phyloP scores from a whole-genome alignment of 108 stramenopile genomes.

The Pseudonitzschia pungens region DNA sequence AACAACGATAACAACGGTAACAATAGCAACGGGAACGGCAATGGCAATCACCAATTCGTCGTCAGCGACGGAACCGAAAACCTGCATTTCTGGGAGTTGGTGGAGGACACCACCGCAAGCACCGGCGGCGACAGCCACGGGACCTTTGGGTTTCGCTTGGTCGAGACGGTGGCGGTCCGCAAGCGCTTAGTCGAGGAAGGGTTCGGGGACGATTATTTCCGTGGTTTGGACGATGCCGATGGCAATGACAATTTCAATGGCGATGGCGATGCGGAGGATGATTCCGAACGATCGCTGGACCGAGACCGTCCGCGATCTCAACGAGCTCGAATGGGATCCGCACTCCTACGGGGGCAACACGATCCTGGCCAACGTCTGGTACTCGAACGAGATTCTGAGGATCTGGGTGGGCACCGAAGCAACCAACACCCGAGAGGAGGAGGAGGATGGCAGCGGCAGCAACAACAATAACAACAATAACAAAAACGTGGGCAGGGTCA shows the following conservation, averaged over 20 bases:
- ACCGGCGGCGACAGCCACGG: background rate
- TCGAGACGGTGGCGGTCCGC: background rate
- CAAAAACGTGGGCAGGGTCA: background rate
- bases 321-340: slow-evolving; percentile 14
- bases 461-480: background rate
- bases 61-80: slow-evolving; percentile 71
- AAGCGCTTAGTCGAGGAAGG: background rate
- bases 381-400: background rate
- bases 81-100: slow-evolving; percentile 77
- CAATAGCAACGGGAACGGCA: no score
- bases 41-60: slow-evolving; percentile 66
- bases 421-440: no score
- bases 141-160: background rate
- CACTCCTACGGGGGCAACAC: slow-evolving; percentile 15
- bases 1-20: no score
- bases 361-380: slow-evolving; percentile 9
- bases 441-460: background rate
- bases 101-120: background rate
- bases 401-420: background rate
- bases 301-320: background rate
- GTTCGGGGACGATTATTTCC: background rate
- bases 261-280: no score
- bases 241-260: no score
- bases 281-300: no score
- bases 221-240: no score